A percentile compares a stretch with the other conserved stretches of the same genome.
Conservation (phyloP, 2,329 filamentous ascomycete genomes). For the Dothistroma pini region DNA sequence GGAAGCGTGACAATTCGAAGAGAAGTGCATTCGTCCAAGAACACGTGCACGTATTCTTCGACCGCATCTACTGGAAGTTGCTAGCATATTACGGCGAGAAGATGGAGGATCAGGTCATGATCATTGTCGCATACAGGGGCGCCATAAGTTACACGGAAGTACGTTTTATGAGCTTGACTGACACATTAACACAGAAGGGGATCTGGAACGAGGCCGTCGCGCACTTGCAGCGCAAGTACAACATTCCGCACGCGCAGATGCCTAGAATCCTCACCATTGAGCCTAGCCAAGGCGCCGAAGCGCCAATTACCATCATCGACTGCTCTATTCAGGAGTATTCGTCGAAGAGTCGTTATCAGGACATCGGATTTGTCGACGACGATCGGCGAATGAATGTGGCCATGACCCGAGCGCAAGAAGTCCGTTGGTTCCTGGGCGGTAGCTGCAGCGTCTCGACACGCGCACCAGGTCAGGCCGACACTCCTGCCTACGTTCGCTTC, state of each 20-base stretch:
- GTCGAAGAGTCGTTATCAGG: not conserved
- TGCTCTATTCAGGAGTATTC: slow-evolving; percentile 7
- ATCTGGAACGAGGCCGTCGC: slow-evolving; percentile 1
- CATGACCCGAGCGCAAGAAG: slow-evolving; percentile 23
- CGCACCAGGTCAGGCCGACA: not conserved
- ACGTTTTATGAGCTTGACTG: not conserved
- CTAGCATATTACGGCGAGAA: slow-evolving; percentile 8
- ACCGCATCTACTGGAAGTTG: slow-evolving; percentile 7
- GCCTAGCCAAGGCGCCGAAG: slow-evolving; percentile 9
- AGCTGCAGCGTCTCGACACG: not conserved
- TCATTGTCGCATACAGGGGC: slow-evolving; percentile 21
- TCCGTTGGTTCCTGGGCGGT: slow-evolving; percentile 23
- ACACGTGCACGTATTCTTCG: slow-evolving; percentile 21
- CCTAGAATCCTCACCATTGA: slow-evolving; percentile 12
- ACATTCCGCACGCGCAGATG: slow-evolving; percentile 1
- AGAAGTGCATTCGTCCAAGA: slow-evolving; percentile 15
- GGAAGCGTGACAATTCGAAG: slow-evolving; percentile 12
- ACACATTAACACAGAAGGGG: not conserved
- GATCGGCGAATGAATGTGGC: slow-evolving; percentile 14
- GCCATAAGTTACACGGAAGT: slow-evolving; percentile 6
- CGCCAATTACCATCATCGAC: slow-evolving; percentile 11
- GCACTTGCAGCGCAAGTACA: slow-evolving; percentile 4
- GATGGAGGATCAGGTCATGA: slow-evolving; percentile 11
- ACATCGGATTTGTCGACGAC: slow-evolving; percentile 9
- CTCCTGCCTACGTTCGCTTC: not conserved